Base-by-base conservation (phyloP, 1,284 basidiomycete genomes). In the Agaricales sp. region DNA sequence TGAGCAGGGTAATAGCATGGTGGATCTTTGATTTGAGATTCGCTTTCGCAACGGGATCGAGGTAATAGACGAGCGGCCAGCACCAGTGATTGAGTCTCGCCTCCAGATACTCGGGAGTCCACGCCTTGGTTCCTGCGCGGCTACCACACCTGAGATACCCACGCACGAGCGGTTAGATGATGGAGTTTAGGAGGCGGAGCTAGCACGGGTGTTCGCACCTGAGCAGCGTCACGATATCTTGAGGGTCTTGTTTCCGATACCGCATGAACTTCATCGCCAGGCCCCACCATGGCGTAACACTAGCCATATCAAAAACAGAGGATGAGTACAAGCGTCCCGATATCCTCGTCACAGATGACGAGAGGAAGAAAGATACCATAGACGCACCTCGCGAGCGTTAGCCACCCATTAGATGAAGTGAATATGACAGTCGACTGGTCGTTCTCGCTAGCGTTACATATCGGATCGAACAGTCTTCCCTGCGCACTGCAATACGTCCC, bases 181-280 rank as follows among this genome's bases (percentile, higher is more conserved):
- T 6, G 6, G 14, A 30, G 14, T 30, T 30, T n/a, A n/a, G n/a
- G n/a, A n/a, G n/a, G n/a, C n/a, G 26, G 14, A 30, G 14, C 26
- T 30, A 30, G 26, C 26, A 30, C 14, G 26, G 26, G 14, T 30
- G 14, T 30, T 65, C 63, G 68, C 62, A 58, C 64, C 66, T 54
- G 54, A 78, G 60, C 49, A 77, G 54, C n/a, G 71, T 56, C 49
- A 71, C 74, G 48, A 79, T 75, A 55, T 79, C 76, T 0, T 59
- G 67, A 2, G 71, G 68, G 57, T 78, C 77, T 53, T 73, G 68
- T 51, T 76, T 75, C 41, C 70, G 62, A 59, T 78, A 85, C 4
- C 82, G 70, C 22, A 80, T 78, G n/a, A 85, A 68, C 59, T 85
- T 85, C 53, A 84, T 72, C 2, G 81, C 78, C 23, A 84, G 71